Evolutionary conservation across 306 rosid species (phyloP).

Genomic region (Fagus sylvatica): DNA sequence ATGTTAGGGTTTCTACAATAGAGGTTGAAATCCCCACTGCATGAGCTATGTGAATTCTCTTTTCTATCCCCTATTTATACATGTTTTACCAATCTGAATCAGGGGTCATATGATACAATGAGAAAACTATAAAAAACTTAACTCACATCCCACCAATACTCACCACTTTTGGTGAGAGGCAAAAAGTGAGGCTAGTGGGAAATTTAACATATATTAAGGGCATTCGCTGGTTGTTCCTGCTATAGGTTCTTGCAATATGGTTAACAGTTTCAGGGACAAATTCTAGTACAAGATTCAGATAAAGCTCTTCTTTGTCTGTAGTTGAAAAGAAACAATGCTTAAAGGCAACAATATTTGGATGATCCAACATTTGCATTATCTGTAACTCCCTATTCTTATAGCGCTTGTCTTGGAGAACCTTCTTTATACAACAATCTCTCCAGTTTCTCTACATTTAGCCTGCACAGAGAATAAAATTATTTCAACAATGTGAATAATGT

Average conservation of each 20-base stretch:
- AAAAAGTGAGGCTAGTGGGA: no score
- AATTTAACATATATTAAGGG: constrained; percentile 83
- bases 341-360: constrained; percentile 88
- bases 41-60: no score
- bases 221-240: constrained; percentile 91
- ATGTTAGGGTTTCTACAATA: no score
- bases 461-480: constrained; percentile 26
- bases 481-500: not conserved
- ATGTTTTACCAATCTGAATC: no score
- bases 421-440: constrained; percentile 96
- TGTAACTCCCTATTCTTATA: constrained; percentile 97
- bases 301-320: constrained; percentile 90
- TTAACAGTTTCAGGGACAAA: constrained; percentile 93
- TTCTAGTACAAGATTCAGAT: constrained; percentile 94
- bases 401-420: constrained; percentile 98
- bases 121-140: no score
- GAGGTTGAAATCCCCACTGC: no score
- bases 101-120: no score
- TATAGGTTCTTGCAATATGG: constrained; percentile 86
- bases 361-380: constrained; percentile 99
- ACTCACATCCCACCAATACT: no score
- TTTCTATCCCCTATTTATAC: no score
- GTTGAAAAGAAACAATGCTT: constrained; percentile 93
- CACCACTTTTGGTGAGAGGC: no score
- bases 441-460: constrained; percentile 99